phyloP scores from a whole-genome alignment of 768 basidiomycete genomes.

The Boletales sp. region DNA sequence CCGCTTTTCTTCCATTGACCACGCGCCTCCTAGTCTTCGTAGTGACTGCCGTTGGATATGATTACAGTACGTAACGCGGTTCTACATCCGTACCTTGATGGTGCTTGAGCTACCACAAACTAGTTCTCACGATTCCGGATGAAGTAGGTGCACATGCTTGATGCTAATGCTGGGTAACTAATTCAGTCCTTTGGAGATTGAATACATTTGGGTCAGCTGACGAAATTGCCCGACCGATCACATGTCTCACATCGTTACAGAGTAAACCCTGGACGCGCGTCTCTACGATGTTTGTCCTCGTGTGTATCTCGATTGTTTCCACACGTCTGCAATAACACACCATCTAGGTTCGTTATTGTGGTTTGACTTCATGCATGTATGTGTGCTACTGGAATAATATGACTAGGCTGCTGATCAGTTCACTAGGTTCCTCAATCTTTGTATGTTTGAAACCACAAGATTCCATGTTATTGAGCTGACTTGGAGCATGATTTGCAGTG shows the following conservation, averaged over 20 bases:
- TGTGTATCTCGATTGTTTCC: not conserved
- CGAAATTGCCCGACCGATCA: not conserved
- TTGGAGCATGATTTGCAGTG: not conserved
- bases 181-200: not conserved
- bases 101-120: too few relatives aligned
- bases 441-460: not conserved
- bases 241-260: too few relatives aligned
- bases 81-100: not conserved
- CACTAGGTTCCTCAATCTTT: not conserved
- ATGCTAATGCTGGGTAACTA: too few relatives aligned
- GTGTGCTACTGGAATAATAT: not conserved
- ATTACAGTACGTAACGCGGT: not conserved
- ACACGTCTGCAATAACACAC: not conserved
- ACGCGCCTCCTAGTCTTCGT: too few relatives aligned
- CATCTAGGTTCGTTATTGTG: too few relatives aligned
- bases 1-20: too few relatives aligned
- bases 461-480: too few relatives aligned
- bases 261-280: too few relatives aligned
- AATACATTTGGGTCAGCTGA: not conserved
- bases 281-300: too few relatives aligned
- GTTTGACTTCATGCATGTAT: not conserved
- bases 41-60: not conserved
- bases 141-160: too few relatives aligned
- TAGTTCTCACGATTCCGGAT: too few relatives aligned
- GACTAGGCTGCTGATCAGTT: not conserved